Evolutionary conservation across 1,139 yeast genomes (phyloP), one percentile per base, ranked within the genome.

Genomic region (Kluyveromyces marxianus): DNA sequence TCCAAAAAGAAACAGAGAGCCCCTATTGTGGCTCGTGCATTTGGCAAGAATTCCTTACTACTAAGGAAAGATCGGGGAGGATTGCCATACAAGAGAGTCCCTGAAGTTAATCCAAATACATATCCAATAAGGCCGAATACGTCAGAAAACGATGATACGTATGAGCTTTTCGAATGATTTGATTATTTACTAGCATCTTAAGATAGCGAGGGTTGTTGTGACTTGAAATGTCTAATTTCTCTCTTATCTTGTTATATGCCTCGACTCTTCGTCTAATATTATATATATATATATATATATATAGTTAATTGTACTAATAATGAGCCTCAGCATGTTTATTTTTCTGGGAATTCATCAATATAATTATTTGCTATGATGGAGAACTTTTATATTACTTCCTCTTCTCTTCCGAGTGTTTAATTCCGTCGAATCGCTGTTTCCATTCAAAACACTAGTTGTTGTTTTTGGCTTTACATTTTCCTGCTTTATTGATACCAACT

Each of bases 1-100:
- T 40, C 41, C 10, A 40, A 41, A 29, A 25, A 41, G 31, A 43
- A 33, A 25, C 38, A 44, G 4, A 44, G 44, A 37, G 49, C 51
- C n/a, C 65, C 65, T 5, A 46, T 62, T 14, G 56, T 63, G 21
- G 64, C 57, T 10, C 56, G 56, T 36, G 66, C 67, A 3, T 63
- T 62, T 49, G 67, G 67, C 35, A 59, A 54, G 49, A 63, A 63
- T 44, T 51, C 55, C 33, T 45, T 62, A 24, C 45, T 63, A 14
- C 44, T 63, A 31, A 53, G 60, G 38, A 60, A 61, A 37, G 67
- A 63, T 44, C 56, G 67, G 50, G 67, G 66, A 31, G 66, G 66
- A 3, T 39, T 63, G 25, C 65, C 66, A 14, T 63, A 62, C 47
- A 63, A 57, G 40, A 54, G 54, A 25, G 58, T 61, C 21, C 67